These are phyloP conservation scores for Hymenoscyphus albidus DNA, from an alignment of 2,329 filamentous ascomycete species.

Conservation along the genomic window DNA sequence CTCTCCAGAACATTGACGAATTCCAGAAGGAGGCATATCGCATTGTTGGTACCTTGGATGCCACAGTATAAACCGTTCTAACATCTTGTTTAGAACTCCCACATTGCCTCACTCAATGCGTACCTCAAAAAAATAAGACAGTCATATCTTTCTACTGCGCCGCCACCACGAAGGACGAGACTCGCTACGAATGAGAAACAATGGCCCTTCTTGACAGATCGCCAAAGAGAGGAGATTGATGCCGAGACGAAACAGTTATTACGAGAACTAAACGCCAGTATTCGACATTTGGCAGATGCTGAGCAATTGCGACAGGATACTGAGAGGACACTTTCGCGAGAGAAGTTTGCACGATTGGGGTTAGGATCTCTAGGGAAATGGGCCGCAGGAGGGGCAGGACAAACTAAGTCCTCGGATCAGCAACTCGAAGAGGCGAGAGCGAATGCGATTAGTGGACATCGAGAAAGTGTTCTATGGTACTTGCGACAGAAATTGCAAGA, in stretches of 20 bases:
- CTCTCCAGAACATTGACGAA: conserved; percentile 62
- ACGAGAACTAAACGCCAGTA: conserved; percentile 77
- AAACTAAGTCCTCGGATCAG: conserved; percentile 62
- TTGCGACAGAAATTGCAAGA: conserved; percentile 71
- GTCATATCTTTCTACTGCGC: conserved; percentile 82
- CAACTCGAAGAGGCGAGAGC: conserved; percentile 66
- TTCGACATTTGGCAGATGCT: conserved; percentile 74
- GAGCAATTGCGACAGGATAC: conserved; percentile 79
- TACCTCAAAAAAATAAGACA: conserved; percentile 83
- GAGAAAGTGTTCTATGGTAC: conserved; percentile 82
- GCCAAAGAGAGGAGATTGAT: conserved; percentile 82
- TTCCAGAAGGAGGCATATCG: conserved; percentile 93
- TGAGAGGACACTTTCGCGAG: conserved; percentile 63
- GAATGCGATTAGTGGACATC: conserved; percentile 62
- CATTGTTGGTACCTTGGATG: conserved; percentile 57
- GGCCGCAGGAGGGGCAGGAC: conserved; percentile 61
- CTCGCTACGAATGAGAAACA: conserved; percentile 29
- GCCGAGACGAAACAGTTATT: conserved; percentile 81
- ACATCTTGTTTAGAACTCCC: conserved; percentile 61
- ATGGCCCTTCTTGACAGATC: conserved; percentile 58
- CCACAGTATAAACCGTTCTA: conserved; percentile 22
- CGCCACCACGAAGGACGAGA: conserved; percentile 48
- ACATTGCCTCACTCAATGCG: conserved; percentile 73
- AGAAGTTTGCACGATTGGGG: conserved; percentile 60
- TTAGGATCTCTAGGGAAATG: conserved; percentile 62